Evolutionary conservation across 441 rosid genomes (phyloP).

Genomic region (Arabidopsis lyrata): DNA sequence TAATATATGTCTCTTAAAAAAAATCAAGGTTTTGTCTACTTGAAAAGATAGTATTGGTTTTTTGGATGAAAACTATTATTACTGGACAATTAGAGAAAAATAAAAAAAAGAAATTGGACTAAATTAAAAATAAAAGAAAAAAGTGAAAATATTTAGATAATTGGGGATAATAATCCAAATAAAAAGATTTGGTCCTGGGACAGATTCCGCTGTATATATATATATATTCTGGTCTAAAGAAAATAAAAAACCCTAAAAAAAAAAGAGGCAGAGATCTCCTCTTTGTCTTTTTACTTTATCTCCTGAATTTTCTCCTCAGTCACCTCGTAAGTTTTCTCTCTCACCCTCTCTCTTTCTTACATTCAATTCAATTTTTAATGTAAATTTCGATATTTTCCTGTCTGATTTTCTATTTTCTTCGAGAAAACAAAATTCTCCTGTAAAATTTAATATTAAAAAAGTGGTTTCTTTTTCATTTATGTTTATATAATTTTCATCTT

Average conservation of each 20-base stretch:
- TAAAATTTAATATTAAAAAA: neutral
- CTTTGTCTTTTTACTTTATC: conserved; percentile 30
- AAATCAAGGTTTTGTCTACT: neutral
- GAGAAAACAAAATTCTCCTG: neutral
- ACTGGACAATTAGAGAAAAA: neutral
- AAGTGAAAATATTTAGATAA: neutral
- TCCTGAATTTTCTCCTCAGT: conserved; percentile 31
- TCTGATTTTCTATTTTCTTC: conserved; percentile 30
- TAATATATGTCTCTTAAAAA: too few relatives aligned
- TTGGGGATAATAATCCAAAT: neutral
- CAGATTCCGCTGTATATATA: neutral
- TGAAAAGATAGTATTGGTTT: neutral
- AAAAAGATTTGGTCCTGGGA: neutral
- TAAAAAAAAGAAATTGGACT: neutral
- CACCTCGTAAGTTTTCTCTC: conserved; percentile 57
- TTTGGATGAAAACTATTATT: neutral
- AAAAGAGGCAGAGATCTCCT: neutral
- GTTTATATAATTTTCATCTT: neutral
- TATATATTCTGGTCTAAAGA: neutral
- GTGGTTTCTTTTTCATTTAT: neutral
- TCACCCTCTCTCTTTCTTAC: conserved; percentile 27
- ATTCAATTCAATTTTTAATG: conserved; percentile 31
- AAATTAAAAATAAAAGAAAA: neutral
- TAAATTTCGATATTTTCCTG: conserved; percentile 19
- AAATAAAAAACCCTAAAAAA: neutral